Percentiles rank a stretch among this genome's conserved stretches.
These are phyloP conservation scores for Alternaria angustiovoidea DNA, from an alignment of 2,329 filamentous ascomycete genomes.

Conservation along the genomic window DNA sequence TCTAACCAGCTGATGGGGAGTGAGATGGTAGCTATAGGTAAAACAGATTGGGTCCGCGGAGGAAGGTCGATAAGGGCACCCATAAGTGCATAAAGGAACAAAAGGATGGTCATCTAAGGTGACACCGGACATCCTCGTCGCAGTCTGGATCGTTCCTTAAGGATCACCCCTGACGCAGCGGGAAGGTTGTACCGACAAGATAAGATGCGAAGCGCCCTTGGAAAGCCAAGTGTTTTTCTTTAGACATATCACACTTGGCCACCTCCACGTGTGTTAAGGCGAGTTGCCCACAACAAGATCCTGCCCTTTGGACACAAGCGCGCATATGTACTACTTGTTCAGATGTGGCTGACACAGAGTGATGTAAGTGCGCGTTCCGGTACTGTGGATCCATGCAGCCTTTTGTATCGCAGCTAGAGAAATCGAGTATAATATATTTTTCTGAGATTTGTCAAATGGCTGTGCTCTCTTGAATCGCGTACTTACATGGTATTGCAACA, in stretches of 20 bases:
- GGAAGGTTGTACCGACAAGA: slow-evolving; percentile 1
- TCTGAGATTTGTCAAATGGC: neutral
- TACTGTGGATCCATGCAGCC: neutral
- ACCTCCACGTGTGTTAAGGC: neutral
- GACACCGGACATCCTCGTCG: neutral
- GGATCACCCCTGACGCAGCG: neutral
- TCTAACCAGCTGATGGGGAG: neutral
- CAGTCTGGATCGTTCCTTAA: neutral
- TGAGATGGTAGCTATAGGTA: neutral
- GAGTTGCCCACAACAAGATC: neutral
- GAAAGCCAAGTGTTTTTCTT: neutral
- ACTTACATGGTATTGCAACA: no score
- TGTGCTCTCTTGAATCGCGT: no score
- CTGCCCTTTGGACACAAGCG: neutral
- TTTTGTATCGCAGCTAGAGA: neutral
- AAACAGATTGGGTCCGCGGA: neutral
- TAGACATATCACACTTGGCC: neutral
- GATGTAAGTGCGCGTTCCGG: neutral
- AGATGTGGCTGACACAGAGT: neutral
- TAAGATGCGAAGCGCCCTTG: neutral
- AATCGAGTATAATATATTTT: neutral
- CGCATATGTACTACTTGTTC: neutral
- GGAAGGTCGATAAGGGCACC: neutral
- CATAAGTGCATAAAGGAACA: neutral
- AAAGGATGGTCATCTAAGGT: neutral